Conservation (phyloP, 345 rosid genomes). For the Orychophragmus violaceus region DNA sequence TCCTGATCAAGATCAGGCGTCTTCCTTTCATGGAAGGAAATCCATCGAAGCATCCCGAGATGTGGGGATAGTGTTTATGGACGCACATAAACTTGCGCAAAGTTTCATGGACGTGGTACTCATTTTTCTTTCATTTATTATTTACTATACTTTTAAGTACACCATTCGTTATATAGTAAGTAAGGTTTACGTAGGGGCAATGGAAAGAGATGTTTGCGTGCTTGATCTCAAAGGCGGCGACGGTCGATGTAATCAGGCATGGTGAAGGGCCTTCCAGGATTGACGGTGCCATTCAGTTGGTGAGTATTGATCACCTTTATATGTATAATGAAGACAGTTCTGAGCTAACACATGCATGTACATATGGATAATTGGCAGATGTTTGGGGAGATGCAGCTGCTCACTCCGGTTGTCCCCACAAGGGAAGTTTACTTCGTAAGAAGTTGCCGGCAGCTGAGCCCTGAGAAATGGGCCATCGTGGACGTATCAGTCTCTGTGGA, state of each 20-base stretch:
- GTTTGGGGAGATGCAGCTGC: conserved; percentile 95
- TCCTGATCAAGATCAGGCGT: conserved; percentile 33
- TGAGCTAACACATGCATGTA: background rate
- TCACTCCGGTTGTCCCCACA: conserved; percentile 85
- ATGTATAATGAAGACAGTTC: background rate
- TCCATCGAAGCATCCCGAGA: conserved; percentile 92
- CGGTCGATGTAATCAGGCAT: conserved; percentile 63
- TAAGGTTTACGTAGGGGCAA: conserved; percentile 45
- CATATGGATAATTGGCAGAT: conserved; percentile 48
- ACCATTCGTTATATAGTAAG: background rate
- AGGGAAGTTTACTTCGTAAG: conserved; percentile 91
- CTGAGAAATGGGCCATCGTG: conserved; percentile 88
- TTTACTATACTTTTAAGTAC: background rate
- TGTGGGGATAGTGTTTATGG: conserved; percentile 65
- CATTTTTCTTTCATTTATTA: background rate
- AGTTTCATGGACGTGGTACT: conserved; percentile 88
- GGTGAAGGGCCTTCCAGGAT: conserved; percentile 71
- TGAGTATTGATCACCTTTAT: conserved; percentile 25
- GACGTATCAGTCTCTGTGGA: conserved; percentile 89
- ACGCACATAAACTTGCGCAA: conserved; percentile 72
- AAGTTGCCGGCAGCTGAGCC: conserved; percentile 65
- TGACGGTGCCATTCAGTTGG: conserved; percentile 81
- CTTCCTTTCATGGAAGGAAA: conserved; percentile 44
- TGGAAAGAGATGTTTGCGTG: conserved; percentile 99
- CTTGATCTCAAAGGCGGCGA: conserved; percentile 80